Conservation (phyloP, 306 rosid species). For the Senna siamea region DNA sequence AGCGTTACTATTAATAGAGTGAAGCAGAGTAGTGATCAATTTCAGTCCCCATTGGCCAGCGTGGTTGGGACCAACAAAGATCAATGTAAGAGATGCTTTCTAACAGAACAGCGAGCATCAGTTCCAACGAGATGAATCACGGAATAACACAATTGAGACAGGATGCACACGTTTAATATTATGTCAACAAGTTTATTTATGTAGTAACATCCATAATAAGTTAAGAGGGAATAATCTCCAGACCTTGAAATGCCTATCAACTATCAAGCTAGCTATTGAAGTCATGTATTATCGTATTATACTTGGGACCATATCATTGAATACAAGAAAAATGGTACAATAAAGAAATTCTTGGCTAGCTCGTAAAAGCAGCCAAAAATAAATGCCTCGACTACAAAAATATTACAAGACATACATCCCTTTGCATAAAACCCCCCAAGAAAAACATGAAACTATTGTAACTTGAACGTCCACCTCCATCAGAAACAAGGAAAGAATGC, state of each 20-base stretch:
- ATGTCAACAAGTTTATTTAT: neutral
- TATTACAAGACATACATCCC: conserved; percentile 61
- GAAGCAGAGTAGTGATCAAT: neutral
- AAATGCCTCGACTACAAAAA: conserved; percentile 72
- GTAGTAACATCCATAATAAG: conserved; percentile 28
- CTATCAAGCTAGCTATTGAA: conserved; percentile 32
- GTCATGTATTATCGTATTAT: conserved; percentile 49
- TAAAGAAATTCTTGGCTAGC: conserved; percentile 56
- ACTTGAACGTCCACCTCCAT: conserved; percentile 51
- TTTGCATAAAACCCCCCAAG: conserved; percentile 44
- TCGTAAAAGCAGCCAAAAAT: conserved; percentile 61
- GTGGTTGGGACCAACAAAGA: neutral
- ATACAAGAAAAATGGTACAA: conserved; percentile 51
- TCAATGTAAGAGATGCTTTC: neutral
- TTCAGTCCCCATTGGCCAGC: neutral
- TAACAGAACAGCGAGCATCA: neutral
- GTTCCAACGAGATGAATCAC: neutral
- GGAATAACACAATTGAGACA: too few relatives aligned
- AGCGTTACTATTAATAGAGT: neutral
- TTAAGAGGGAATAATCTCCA: conserved; percentile 27
- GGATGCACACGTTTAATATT: neutral
- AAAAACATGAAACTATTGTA: conserved; percentile 48
- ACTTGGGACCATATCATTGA: conserved; percentile 40
- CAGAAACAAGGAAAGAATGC: conserved; percentile 40
- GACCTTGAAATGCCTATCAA: conserved; percentile 33